These are phyloP conservation scores for Penicillium arizonense DNA, from an alignment of 495 filamentous ascomycete genomes.

Conservation along the genomic window DNA sequence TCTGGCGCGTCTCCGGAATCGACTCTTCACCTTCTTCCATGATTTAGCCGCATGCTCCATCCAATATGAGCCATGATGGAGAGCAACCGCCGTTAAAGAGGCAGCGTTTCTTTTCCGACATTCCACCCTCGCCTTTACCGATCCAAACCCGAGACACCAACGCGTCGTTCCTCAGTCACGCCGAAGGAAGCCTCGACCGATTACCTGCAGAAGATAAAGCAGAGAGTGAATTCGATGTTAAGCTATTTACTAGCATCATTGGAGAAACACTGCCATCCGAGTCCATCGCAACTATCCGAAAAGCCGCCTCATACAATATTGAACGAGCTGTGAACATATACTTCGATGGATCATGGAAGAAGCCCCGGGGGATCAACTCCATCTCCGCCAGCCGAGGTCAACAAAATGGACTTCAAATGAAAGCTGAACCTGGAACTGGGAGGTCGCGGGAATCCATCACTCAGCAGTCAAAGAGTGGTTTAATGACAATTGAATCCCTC, in stretches of 20 bases:
- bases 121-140: conserved; percentile 7
- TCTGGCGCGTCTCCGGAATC: conserved; percentile 41
- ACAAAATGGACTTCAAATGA: conserved; percentile 8
- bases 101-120: conserved; percentile 74
- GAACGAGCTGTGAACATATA: conserved; percentile 80
- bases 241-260: conserved; percentile 67
- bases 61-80: conserved; percentile 25
- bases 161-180: conserved; percentile 19
- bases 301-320: conserved; percentile 60
- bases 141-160: conserved; percentile 8
- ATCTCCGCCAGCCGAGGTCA: conserved; percentile 11
- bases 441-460: no score
- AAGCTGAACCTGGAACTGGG: background rate
- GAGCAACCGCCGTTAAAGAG: conserved; percentile 68
- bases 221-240: conserved; percentile 58
- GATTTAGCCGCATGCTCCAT: conserved; percentile 6
- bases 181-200: background rate
- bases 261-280: conserved; percentile 60
- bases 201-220: background rate
- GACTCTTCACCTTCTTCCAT: background rate
- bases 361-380: conserved; percentile 12
- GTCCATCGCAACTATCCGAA: conserved; percentile 49
- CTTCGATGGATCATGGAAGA: conserved; percentile 91
- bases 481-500: conserved; percentile 10
- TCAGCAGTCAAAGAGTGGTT: background rate